These are phyloP conservation scores for Hypoxylon sp. DNA, from an alignment of 2,329 filamentous ascomycete genomes.

Conservation along the genomic window DNA sequence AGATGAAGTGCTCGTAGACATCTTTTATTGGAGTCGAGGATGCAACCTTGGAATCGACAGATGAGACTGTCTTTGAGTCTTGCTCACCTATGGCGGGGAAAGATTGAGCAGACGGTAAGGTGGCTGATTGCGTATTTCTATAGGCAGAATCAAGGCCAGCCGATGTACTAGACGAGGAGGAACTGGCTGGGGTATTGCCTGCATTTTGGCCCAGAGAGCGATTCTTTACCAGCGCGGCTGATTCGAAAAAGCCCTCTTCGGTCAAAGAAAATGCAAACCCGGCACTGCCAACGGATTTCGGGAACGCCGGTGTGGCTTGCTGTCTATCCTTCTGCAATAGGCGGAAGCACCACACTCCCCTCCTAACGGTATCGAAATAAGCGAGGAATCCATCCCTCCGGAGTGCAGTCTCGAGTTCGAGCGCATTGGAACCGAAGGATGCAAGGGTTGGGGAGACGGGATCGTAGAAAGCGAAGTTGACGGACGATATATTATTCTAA, in stretches of 20 bases:
- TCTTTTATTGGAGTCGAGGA: constrained; percentile 59
- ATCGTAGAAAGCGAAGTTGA: constrained; percentile 71
- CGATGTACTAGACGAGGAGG: constrained; percentile 62
- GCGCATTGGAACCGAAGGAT: constrained; percentile 62
- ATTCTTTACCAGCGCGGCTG: constrained; percentile 63
- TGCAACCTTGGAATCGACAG: constrained; percentile 56
- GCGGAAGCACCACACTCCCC: constrained; percentile 70
- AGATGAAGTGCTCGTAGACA: constrained; percentile 69
- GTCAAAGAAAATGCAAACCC: constrained; percentile 61
- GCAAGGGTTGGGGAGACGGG: constrained; percentile 61
- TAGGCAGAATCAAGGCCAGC: constrained; percentile 57
- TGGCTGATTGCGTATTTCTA: constrained; percentile 53
- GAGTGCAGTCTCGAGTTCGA: constrained; percentile 67
- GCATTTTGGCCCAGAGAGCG: constrained; percentile 59
- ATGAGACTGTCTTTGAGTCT: constrained; percentile 53
- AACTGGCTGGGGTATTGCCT: constrained; percentile 63
- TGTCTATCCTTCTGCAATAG: constrained; percentile 61
- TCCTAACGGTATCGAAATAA: constrained; percentile 66
- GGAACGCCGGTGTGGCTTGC: constrained; percentile 53
- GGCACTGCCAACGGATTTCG: constrained; percentile 60
- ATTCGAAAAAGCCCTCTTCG: constrained; percentile 68
- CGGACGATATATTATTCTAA: constrained; percentile 70
- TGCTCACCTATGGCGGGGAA: constrained; percentile 47
- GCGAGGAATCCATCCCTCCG: constrained; percentile 69
- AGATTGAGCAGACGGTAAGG: constrained; percentile 51